Evolutionary conservation across 73 alveolate species (phyloP), one percentile per base, ranked within the genome.

Genomic region (Urostyla sp.): DNA sequence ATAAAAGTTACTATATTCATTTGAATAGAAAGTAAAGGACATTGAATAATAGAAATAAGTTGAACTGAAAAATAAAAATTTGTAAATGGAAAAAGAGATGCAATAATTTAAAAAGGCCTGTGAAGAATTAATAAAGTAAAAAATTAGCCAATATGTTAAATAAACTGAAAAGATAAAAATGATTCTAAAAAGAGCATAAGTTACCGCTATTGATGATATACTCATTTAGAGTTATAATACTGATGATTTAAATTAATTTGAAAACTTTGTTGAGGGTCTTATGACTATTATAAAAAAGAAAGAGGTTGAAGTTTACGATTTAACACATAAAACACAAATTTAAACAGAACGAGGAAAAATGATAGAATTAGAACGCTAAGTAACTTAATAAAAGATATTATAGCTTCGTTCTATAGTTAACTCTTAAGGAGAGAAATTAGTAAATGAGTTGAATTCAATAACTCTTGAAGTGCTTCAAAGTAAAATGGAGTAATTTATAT

Each of bases 1-100:
- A 6, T 26, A 6, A 20, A 55, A 55, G 30, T 55, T 55, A 43
- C 45, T 55, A 6, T 5, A 15, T 16, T 55, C 72, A 26, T 55
- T 55, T 55, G 18, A 55, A 58, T 26, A 3, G n/a, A 30, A 58
- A 58, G 23, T 58, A 18, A 11, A 58, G 23, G 75, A 58, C 15
- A 5, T 58, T 7, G 1, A 21, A 2, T 5, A n/a, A 5, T 35
- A 27, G 13, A 58, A 58, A 58, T 52, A 58, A n/a, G 4, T 21
- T 28, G 75, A 58, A 34, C 6, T 58, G 8, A 28, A 21, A 27
- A 10, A 18, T 3, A n/a, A 35, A 7, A 58, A 31, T n/a, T 3
- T 35, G 11, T 8, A 26, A 2, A 4, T 35, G 27, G 26, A 30
- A 13, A 58, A 8, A 10, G 52, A 58, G n/a, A 58, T 58, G 52